Evolutionary conservation across 805 yeast species (phyloP).

Genomic region (Hanseniaspora lindneri): DNA sequence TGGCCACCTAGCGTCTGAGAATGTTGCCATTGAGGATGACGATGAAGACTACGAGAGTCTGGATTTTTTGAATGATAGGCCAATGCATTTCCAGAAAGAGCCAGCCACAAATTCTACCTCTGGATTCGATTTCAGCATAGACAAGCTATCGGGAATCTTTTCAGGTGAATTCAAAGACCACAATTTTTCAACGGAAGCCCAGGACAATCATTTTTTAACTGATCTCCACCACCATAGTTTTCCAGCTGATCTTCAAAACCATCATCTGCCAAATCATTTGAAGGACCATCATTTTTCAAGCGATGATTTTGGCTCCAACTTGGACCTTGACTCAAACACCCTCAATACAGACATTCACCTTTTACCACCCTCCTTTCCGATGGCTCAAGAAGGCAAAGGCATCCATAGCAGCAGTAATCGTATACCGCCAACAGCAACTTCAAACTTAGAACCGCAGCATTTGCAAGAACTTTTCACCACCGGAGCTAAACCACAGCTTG

Average conservation of each 20-base stretch:
- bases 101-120: no score
- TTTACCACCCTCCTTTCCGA: no score
- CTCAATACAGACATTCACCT: slow-evolving; percentile 4
- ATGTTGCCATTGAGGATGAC: slow-evolving; percentile 7
- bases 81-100: no score
- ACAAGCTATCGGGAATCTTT: slow-evolving; percentile 1
- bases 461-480: background rate
- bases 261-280: no score
- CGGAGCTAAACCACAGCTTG: background rate
- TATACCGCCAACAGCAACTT: background rate
- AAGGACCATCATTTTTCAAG: background rate
- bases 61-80: slow-evolving; percentile 10
- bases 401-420: background rate
- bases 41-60: slow-evolving; percentile 14
- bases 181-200: background rate
- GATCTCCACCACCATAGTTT: no score
- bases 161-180: background rate
- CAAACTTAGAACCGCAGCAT: background rate
- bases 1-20: background rate
- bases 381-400: background rate
- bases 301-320: background rate
- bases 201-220: no score
- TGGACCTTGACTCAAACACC: slow-evolving; percentile 1
- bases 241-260: no score
- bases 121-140: slow-evolving; percentile 7